Base-by-base conservation (phyloP, 768 basidiomycete species). In the Suillus brevipes region DNA sequence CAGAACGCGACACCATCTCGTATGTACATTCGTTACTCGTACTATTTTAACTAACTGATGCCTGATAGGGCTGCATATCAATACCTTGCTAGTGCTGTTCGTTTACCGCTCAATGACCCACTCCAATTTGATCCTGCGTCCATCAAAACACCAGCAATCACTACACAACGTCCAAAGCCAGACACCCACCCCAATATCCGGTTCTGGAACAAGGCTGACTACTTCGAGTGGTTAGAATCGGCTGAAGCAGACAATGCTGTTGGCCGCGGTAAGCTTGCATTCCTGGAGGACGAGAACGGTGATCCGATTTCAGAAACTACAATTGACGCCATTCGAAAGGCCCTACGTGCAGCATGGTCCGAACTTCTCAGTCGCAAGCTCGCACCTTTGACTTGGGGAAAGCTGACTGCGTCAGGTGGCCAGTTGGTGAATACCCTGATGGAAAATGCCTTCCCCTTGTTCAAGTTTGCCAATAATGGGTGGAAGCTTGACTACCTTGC, bases 401-500 rank as follows among this genome's bases (percentile, higher is more conserved):
- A 25, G 25, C 59, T 64, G 34, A 65, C 50, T 40, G 34, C 66
- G 10, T 55, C 38, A 18, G 49, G 38, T 2, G 14, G 23, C 20
- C 20, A 66, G 20, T 14, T 55, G 4, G 40, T 66, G 12, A 59
- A 55, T 18, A 31, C 6, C 4, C 38, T 64, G n/a, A 43, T 66
- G 49, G 58, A 66, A 25, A 40, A 49, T 4, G 42, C 59, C 38
- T 66, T 25, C 47, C 50, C 58, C 0, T 16, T 66, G 3, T 60
- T 66, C 42, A 64, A 37, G 42, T 53, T 66, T 8, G 31, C 57
- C 12, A 42, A 66, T 6, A 47, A 64, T 34, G 25, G 66, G 2
- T 66, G 66, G 64, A 67, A 67, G 34, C 34, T 64, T 0, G 37
- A 65, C 7, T 38, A 64, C 9, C 16, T 67, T 4, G 36, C 64